Evolutionary conservation across 805 yeast species (phyloP), one percentile per base, ranked within the genome.

Genomic region (Candida nemodendra): DNA sequence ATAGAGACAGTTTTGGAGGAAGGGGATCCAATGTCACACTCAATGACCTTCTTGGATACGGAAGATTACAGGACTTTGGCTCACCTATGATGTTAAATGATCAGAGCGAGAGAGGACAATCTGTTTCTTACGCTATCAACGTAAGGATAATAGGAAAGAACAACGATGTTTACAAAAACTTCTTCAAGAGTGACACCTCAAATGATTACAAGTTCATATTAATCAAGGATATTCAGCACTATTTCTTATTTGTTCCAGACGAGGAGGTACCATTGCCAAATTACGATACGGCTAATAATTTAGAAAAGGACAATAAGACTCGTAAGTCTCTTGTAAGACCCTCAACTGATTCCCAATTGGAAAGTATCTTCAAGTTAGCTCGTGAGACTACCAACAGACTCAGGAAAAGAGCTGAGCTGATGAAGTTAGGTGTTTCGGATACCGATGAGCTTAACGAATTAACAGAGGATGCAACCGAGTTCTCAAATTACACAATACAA

Each of bases 1-100:
- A 64, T 40, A 42, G 42, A 18, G 54, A 55, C 21, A 36, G 56
- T 18, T 55, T 56, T 30, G 46, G 45, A 26, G 56, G 61, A 3
- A 44, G 48, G 27, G 59, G 54, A 11, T 23, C 40, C 5, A 46
- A 48, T 4, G 53, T 65, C 22, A 42, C 48, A 26, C 48, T 62
- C 13, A 57, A 59, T 34, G 69, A 69, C 32, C 65, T 69, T 0
- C 57, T 78, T 31, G 81, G 83, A 0, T 78, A 78, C 51, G 83
- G 82, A 8, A 69, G 74, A 45, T 50, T 74, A 16, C 64, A 65
- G 18, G 47, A 62, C 2, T 51, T 69, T 31, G 84, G 83, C 2
- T 69, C 78, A 0, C 82, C 83, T 2, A 52, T 78, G 2, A 48
- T 71, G 36, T 66, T 75, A 9, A 62, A 65, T 27, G 83, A 78